Conservation (phyloP, 1,284 basidiomycete genomes). For the Bjerkandera adusta region DNA sequence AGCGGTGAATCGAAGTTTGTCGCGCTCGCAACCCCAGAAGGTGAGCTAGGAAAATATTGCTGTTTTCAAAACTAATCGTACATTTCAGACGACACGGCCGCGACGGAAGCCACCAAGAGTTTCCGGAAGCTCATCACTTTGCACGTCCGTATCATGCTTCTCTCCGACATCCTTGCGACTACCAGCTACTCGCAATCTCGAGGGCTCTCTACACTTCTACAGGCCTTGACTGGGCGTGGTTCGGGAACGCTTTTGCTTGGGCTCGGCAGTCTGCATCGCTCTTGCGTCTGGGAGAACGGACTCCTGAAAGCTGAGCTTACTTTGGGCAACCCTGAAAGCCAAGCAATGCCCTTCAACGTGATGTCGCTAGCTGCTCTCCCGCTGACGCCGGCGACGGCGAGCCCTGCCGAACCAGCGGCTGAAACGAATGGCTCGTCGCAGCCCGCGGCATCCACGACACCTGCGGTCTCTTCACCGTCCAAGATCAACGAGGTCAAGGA, state of each 20-base stretch:
- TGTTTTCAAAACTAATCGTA: conserved; percentile 11
- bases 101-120: conserved; percentile 51
- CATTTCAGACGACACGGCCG: conserved; percentile 38
- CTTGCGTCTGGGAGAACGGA: conserved; percentile 85
- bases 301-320: conserved; percentile 58
- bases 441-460: conserved; percentile 17
- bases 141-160: conserved; percentile 77
- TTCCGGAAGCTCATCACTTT: conserved; percentile 82
- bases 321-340: neutral
- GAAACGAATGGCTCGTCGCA: conserved; percentile 23
- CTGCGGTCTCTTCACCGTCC: conserved; percentile 23
- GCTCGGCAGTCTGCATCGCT: conserved; percentile 83
- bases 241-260: conserved; percentile 69
- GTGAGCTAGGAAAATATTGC: conserved; percentile 36
- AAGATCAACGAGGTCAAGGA: conserved; percentile 48
- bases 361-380: conserved; percentile 18
- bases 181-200: conserved; percentile 84
- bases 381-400: conserved; percentile 6
- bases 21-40: conserved; percentile 52
- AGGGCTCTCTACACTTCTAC: conserved; percentile 73
- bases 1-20: conserved; percentile 58
- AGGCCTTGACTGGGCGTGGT: conserved; percentile 66
- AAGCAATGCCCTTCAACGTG: too few species aligned
- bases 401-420: conserved; percentile 37
- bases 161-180: conserved; percentile 89